Evolutionary conservation across 2,329 filamentous ascomycete genomes (phyloP).

Genomic region (Penicillium sp.): DNA sequence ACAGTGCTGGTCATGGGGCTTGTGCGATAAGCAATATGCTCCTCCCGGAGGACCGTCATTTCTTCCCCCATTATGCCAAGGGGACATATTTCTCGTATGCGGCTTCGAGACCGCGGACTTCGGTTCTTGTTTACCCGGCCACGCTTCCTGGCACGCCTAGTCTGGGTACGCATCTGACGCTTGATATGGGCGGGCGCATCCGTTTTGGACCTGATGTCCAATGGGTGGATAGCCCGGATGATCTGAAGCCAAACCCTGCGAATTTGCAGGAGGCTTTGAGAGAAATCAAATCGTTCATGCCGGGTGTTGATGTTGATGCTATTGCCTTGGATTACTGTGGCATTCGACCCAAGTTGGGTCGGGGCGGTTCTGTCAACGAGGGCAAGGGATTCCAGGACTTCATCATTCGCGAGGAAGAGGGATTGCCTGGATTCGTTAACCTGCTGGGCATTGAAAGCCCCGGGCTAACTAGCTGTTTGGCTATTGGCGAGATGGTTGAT

Average conservation of each 20-base stretch:
- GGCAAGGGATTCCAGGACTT: constrained; percentile 79
- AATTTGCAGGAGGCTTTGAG: constrained; percentile 67
- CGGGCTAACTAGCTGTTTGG: constrained; percentile 81
- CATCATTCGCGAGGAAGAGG: constrained; percentile 73
- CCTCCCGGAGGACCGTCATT: constrained; percentile 53
- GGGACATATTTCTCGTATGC: constrained; percentile 92
- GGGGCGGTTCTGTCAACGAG: constrained; percentile 57
- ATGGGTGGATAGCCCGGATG: constrained; percentile 73
- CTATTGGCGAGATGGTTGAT: constrained; percentile 78
- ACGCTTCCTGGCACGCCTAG: constrained; percentile 80
- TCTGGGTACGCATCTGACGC: constrained; percentile 90
- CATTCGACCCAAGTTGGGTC: constrained; percentile 80
- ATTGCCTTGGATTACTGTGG: constrained; percentile 85
- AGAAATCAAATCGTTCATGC: constrained; percentile 79
- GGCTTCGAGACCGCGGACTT: constrained; percentile 63
- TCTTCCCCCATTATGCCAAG: constrained; percentile 78
- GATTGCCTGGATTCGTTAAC: constrained; percentile 82
- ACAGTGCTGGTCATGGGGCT: constrained; percentile 80
- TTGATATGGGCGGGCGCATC: constrained; percentile 81
- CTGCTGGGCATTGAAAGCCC: constrained; percentile 91
- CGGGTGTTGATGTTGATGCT: constrained; percentile 64
- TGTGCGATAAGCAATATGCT: constrained; percentile 81
- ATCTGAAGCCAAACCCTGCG: constrained; percentile 67
- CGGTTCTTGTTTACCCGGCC: constrained; percentile 82
- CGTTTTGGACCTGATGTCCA: constrained; percentile 95